Percentiles rank a stretch among this genome's conserved stretches.
Evolutionary conservation across 495 filamentous ascomycete species (phyloP).

Genomic region (Barbatosphaeria neglecta): DNA sequence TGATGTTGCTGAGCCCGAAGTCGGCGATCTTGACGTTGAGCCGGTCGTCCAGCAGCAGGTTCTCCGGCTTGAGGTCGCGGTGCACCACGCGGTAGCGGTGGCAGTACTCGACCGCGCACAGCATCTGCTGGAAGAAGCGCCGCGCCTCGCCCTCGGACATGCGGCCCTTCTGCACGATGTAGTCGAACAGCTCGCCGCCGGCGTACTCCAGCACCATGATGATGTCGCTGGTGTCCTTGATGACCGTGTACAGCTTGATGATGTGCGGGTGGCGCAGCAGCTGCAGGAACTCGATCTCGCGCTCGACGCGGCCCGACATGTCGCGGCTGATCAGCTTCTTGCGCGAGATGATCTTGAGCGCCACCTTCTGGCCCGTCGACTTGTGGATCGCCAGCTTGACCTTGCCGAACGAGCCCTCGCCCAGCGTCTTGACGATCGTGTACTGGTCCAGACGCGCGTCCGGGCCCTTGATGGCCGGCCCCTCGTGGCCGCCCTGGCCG

Average conservation of each 20-base stretch:
- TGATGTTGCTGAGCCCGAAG: conserved; percentile 97
- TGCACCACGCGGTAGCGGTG: conserved; percentile 98
- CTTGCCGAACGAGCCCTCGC: conserved; percentile 96
- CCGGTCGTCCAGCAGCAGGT: conserved; percentile 81
- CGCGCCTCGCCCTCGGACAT: conserved; percentile 83
- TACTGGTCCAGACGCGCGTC: conserved; percentile 68
- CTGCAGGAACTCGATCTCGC: conserved; percentile 97
- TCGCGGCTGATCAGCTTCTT: conserved; percentile 91
- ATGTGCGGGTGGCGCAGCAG: conserved; percentile 93
- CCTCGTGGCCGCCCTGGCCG: conserved; percentile 16
- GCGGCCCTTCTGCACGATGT: conserved; percentile 82
- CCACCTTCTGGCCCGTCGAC: conserved; percentile 84
- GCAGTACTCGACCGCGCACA: conserved; percentile 98
- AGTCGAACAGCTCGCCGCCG: conserved; percentile 93
- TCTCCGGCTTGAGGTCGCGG: conserved; percentile 95
- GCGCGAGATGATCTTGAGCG: conserved; percentile 90
- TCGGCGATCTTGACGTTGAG: conserved; percentile 99
- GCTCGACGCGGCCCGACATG: conserved; percentile 93
- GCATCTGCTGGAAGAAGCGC: conserved; percentile 97
- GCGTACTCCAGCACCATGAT: conserved; percentile 99
- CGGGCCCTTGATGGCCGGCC: conserved; percentile 25
- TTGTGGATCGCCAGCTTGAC: conserved; percentile 92
- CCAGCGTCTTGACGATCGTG: conserved; percentile 76
- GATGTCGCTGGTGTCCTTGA: conserved; percentile 85
- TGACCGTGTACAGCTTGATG: conserved; percentile 98